A percentile compares a stretch with the other conserved stretches of the same genome.
These are phyloP conservation scores for Podaxis pistillaris DNA, from an alignment of 768 basidiomycete genomes.

Conservation along the genomic window DNA sequence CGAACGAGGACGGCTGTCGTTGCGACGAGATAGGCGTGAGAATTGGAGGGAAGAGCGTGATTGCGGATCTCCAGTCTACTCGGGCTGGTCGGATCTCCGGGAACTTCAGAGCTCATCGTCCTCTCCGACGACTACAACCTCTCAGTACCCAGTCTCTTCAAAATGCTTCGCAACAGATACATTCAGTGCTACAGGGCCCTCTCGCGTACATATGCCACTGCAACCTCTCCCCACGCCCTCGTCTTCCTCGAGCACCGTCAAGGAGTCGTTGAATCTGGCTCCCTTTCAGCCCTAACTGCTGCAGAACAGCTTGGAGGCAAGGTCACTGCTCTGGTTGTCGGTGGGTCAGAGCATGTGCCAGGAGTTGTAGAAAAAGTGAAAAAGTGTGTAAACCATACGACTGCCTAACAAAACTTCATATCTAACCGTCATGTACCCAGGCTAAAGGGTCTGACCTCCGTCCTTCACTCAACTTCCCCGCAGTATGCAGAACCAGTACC, in stretches of 20 bases:
- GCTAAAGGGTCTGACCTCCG: slow-evolving; percentile 60
- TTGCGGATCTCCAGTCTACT: not conserved
- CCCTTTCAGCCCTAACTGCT: slow-evolving; percentile 89
- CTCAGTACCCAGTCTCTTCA: not conserved
- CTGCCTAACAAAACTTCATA: slow-evolving; percentile 5
- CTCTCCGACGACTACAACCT: slow-evolving; percentile 1
- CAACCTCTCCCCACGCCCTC: slow-evolving; percentile 67
- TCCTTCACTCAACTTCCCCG: slow-evolving; percentile 69
- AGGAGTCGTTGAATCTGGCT: slow-evolving; percentile 79
- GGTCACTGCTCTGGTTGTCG: slow-evolving; percentile 77
- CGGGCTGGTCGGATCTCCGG: slow-evolving; percentile 3
- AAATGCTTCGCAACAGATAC: slow-evolving; percentile 29
- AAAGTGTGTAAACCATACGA: slow-evolving; percentile 49
- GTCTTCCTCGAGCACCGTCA: slow-evolving; percentile 88
- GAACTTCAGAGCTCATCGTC: not conserved
- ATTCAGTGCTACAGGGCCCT: slow-evolving; percentile 23
- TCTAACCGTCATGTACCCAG: slow-evolving; percentile 34
- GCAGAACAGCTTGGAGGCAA: slow-evolving; percentile 83
- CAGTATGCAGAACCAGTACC: slow-evolving; percentile 70
- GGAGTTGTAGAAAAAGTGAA: slow-evolving; percentile 71
- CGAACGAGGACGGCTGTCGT: not conserved
- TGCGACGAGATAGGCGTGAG: not conserved
- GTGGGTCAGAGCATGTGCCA: slow-evolving; percentile 65
- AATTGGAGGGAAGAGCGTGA: not conserved
- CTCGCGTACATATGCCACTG: slow-evolving; percentile 56